phyloP scores from a whole-genome alignment of 2,329 filamentous ascomycete genomes.

The Venturia aucupariae region DNA sequence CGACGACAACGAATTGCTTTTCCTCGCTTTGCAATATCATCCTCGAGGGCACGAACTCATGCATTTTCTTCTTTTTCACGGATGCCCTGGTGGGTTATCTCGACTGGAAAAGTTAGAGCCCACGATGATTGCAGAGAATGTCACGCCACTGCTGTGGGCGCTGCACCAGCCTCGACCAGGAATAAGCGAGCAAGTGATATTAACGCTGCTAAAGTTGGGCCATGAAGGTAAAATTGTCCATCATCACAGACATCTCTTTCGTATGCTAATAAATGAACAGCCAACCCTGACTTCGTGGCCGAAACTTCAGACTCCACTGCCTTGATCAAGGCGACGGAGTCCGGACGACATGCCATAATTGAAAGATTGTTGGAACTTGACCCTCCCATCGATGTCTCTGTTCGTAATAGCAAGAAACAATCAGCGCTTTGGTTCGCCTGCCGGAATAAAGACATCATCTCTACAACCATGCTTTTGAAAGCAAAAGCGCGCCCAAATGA shows the following conservation, averaged over 20 bases:
- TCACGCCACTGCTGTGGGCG: conserved; percentile 12
- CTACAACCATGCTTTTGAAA: background rate
- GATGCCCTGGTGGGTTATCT: conserved; percentile 6
- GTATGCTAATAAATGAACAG: background rate
- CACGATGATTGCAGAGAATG: background rate
- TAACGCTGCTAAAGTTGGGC: conserved; percentile 6
- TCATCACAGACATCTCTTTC: background rate
- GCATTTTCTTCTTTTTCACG: background rate
- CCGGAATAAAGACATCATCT: background rate
- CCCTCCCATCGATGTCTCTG: background rate
- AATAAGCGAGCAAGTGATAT: background rate
- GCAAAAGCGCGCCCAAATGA: conserved; percentile 9
- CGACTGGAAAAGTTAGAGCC: background rate
- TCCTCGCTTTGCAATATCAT: conserved; percentile 4
- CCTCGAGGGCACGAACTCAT: conserved; percentile 6
- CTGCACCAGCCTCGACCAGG: conserved; percentile 4
- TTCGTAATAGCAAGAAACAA: background rate
- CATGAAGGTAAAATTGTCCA: conserved; percentile 3
- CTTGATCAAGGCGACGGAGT: background rate
- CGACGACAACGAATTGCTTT: conserved; percentile 2
- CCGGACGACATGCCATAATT: background rate
- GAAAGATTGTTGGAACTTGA: conserved; percentile 3
- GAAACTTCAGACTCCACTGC: background rate
- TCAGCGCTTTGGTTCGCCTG: conserved; percentile 4
- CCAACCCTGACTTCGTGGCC: conserved; percentile 5